phyloP scores from a whole-genome alignment of 352 stramenopile species.

The Phytophthora boehmeriae region DNA sequence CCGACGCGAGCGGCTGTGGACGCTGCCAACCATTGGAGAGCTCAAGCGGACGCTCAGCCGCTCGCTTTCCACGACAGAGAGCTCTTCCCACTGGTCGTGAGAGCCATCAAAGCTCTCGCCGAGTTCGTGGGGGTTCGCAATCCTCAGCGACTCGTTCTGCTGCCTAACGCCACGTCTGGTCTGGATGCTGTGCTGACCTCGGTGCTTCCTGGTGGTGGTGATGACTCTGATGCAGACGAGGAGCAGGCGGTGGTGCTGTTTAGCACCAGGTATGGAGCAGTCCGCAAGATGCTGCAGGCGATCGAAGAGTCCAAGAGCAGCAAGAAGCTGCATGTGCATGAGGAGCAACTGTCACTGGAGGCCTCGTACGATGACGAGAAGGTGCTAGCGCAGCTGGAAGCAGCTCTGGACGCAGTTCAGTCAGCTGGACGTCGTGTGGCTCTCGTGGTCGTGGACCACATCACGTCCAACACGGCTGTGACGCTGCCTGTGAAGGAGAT shows the following conservation, averaged over 20 bases:
- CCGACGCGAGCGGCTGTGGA: conserved; percentile 68
- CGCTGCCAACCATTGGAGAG: conserved; percentile 80
- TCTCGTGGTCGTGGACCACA: conserved; percentile 92
- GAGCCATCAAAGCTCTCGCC: conserved; percentile 79
- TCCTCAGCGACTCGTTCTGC: conserved; percentile 69
- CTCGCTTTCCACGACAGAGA: conserved; percentile 93
- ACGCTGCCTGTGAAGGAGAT: conserved; percentile 85
- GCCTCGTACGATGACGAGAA: conserved; percentile 60
- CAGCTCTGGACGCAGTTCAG: conserved; percentile 32
- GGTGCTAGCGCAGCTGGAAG: conserved; percentile 46
- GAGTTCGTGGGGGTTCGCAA: conserved; percentile 60
- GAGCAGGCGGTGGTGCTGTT: conserved; percentile 70
- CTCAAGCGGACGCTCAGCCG: conserved; percentile 86
- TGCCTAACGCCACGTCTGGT: conserved; percentile 90
- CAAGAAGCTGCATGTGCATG: conserved; percentile 44
- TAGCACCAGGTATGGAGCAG: conserved; percentile 90
- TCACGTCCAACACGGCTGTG: conserved; percentile 94
- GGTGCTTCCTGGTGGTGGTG: conserved; percentile 27
- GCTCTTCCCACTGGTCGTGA: conserved; percentile 89
- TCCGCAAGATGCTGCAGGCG: conserved; percentile 91
- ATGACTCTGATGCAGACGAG: background rate
- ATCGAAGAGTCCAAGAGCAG: conserved; percentile 20
- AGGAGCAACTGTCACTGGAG: conserved; percentile 66
- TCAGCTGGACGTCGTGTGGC: conserved; percentile 39
- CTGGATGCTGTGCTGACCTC: conserved; percentile 87